Percentiles rank a stretch among this genome's conserved stretches.
Conservation (phyloP, 2,329 filamentous ascomycete species). For the Chaetomium strumarium region DNA sequence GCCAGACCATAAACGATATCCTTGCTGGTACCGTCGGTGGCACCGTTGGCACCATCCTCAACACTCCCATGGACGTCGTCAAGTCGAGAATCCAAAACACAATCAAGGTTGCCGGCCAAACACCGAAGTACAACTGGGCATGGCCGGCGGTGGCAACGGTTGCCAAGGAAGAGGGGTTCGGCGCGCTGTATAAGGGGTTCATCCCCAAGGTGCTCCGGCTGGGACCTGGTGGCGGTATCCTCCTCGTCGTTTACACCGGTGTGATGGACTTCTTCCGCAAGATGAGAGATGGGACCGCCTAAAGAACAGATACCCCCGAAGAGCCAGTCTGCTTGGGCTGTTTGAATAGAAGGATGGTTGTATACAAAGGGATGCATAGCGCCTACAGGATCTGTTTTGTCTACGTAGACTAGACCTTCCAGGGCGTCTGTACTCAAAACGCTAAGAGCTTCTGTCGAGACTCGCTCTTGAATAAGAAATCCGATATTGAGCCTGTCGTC, state of each 20-base stretch:
- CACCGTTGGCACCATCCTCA: slow-evolving; percentile 80
- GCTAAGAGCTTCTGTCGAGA: background rate
- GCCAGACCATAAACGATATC: slow-evolving; percentile 81
- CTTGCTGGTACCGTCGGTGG: slow-evolving; percentile 83
- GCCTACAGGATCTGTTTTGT: background rate
- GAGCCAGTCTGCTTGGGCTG: background rate
- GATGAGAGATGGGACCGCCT: slow-evolving; percentile 32
- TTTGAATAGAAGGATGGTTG: background rate
- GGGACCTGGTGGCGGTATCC: slow-evolving; percentile 62
- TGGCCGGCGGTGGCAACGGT: slow-evolving; percentile 82
- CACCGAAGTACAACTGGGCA: slow-evolving; percentile 98
- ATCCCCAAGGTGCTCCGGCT: slow-evolving; percentile 83
- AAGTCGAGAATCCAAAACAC: slow-evolving; percentile 98
- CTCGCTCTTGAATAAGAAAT: too few species aligned
- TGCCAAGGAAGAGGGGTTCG: slow-evolving; percentile 87
- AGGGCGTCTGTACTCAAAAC: background rate
- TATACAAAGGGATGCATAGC: background rate
- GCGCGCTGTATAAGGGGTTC: slow-evolving; percentile 95
- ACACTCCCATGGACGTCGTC: slow-evolving; percentile 95
- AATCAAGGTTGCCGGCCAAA: slow-evolving; percentile 69
- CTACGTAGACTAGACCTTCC: background rate
- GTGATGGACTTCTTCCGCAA: slow-evolving; percentile 90
- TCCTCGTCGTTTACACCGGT: slow-evolving; percentile 80
- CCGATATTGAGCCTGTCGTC: too few species aligned
- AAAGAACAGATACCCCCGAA: background rate